phyloP scores from a whole-genome alignment of 2,329 filamentous ascomycete species.

The Fusarium austroafricanum region DNA sequence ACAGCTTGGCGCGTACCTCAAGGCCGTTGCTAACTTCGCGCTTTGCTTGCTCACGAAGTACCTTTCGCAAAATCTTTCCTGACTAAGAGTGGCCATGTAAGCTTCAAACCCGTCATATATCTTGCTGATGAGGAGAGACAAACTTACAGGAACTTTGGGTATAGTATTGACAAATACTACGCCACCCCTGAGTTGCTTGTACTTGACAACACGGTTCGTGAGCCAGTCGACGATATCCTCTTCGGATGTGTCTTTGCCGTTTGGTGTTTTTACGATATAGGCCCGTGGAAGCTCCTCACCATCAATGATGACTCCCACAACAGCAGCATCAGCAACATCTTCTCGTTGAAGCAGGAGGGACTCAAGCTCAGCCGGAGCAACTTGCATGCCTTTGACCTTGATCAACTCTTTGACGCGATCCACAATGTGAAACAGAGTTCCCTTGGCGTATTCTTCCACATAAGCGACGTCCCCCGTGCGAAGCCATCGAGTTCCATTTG shows the following conservation, averaged over 20 bases:
- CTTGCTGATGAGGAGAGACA: not conserved
- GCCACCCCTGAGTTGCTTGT: constrained; percentile 77
- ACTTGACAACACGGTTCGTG: constrained; percentile 68
- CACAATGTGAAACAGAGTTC: constrained; percentile 71
- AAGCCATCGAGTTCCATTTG: constrained; percentile 71
- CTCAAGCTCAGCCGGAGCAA: constrained; percentile 65
- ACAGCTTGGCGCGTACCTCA: constrained; percentile 48
- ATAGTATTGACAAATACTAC: constrained; percentile 75
- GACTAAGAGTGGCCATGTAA: constrained; percentile 56
- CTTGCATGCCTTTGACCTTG: constrained; percentile 70
- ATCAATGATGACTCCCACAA: constrained; percentile 68
- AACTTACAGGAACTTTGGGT: constrained; percentile 66
- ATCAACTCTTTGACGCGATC: constrained; percentile 77
- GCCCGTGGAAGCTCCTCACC: constrained; percentile 71
- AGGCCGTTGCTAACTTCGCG: constrained; percentile 60
- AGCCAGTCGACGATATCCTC: constrained; percentile 72
- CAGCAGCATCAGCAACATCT: constrained; percentile 70
- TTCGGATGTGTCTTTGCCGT: constrained; percentile 32
- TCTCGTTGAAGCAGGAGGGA: constrained; percentile 53
- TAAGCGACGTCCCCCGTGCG: constrained; percentile 81
- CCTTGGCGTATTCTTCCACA: constrained; percentile 67
- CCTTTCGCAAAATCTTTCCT: constrained; percentile 74
- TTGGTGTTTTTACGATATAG: constrained; percentile 62
- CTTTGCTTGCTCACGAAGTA: constrained; percentile 67
- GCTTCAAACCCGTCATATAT: not conserved